Evolutionary conservation across 805 yeast genomes (phyloP), one percentile per base, ranked within the genome.

Genomic region (Candida ipomoeae): DNA sequence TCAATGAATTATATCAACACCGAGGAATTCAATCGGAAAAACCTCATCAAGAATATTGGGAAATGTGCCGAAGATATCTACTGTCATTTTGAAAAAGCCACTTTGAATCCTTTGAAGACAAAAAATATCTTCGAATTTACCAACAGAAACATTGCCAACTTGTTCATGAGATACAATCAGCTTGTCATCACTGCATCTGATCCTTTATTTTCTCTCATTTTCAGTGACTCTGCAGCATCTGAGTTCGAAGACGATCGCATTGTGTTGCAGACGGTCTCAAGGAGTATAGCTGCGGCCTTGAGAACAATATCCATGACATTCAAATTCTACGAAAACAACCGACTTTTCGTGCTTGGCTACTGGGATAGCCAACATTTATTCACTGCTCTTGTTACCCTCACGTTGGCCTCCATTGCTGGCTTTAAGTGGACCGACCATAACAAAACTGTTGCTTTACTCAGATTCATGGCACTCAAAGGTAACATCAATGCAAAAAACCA

Each of bases 361-460:
- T 71, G 74, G 73, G 77, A 73, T 50, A 57, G 69, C 42, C 73
- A 69, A 52, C 71, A 72, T 56, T 54, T 71, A 37, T 72, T 63
- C 49, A 58, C 66, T 4, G 69, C 76, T 1, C 50, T 70, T 21
- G 53, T 70, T 18, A 50, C 66, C 20, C 48, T 69, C 34, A 55
- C 69, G 11, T 59, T 70, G 52, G 62, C 68, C 0, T 45, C 52
- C n/a, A 48, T 54, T 7, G 45, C 51, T 8, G 55, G 60, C 7
- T 55, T 37, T 29, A 48, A 46, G 5, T 45, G 43, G 32, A 37
- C 20, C 26, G 45, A 48, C 20, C 47, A 44, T 33, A 51, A 41
- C 45, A 37, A 40, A 21, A 55, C 55, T 8, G 57, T 67, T 13
- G 71, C 71, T 1, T 55, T 72, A 32, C 57, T 73, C 18, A 62